Evolutionary conservation across 73 alveolate genomes (phyloP), one percentile per base, ranked within the genome.

Genomic region (Paramecium sonneborni): DNA sequence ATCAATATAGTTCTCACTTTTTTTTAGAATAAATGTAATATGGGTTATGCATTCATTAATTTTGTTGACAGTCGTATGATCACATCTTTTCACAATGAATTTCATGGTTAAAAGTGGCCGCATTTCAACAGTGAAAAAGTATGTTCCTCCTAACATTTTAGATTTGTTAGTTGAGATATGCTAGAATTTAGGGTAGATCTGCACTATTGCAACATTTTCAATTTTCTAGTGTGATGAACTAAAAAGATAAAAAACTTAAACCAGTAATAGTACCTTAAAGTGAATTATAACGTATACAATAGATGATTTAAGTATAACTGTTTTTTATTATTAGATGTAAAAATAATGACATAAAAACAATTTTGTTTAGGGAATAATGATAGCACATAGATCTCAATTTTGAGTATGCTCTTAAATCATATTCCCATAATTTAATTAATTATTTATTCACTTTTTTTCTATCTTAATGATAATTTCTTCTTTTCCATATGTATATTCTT

Each of bases 21-120:
- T 6, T 12, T 72, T 92, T 56, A 94, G 95, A 98, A 97, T 92
- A 94, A 94, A 48, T 98, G 99, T 94, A 98, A 98, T 94, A 94
- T 96, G 85, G 99, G 99, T 8, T 98, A 97, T 93, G 99, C 99
- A 10, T 98, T 98, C 94, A 98, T 98, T 86, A 98, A 98, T 93
- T 94, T 98, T 91, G 97, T 95, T 11, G 99, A 98, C 74, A 85
- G 97, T 24, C 94, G 92, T 35, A 94, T 96, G 88, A 96, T 97
- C 4, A 93, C 95, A 10, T 91, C 90, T 21, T 95, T 98, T 87
- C 97, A 93, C 92, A 95, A 96, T 69, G 96, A 96, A 67, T 95
- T 95, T 84, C 96, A 96, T 84, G 98, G 98, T 58, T 94, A 98
- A 96, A 94, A 93, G 57, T 97, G 99, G 99, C 93, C 94, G 34